Conservation (phyloP, 78 protist genomes). For the Dictyostelium citrinum region DNA sequence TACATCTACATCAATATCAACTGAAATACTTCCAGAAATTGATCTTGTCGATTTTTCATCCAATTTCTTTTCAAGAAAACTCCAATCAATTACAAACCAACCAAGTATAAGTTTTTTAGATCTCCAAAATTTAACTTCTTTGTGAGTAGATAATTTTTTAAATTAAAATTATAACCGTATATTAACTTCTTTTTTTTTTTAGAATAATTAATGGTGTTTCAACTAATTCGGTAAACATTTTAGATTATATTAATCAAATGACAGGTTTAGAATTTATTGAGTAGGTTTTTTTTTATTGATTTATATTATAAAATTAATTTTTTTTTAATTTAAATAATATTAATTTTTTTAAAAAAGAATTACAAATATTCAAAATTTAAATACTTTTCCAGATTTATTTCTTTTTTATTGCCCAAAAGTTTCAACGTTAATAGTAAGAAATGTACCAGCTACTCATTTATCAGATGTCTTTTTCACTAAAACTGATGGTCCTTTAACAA, state of each 20-base stretch:
- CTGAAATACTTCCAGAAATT: neutral
- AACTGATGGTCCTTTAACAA: neutral
- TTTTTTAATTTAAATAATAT: too few species aligned
- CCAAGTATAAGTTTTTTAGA: neutral
- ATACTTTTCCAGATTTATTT: neutral
- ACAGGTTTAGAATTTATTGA: neutral
- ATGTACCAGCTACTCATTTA: neutral
- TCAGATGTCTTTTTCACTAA: neutral
- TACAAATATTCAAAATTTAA: neutral
- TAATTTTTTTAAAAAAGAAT: neutral
- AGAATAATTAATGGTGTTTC: neutral
- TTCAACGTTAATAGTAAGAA: neutral
- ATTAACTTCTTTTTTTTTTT: neutral
- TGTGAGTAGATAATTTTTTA: neutral
- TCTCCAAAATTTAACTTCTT: neutral
- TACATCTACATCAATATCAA: too few species aligned
- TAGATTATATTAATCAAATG: neutral
- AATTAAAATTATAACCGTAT: neutral
- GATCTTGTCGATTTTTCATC: neutral
- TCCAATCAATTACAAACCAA: neutral
- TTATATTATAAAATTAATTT: neutral
- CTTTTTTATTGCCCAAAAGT: neutral
- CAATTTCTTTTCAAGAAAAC: neutral
- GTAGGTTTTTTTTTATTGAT: neutral
- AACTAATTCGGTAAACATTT: neutral